A percentile compares a stretch with the other conserved stretches of the same genome.
These are phyloP conservation scores for Pyrenophora graminea DNA, from an alignment of 2,329 filamentous ascomycete species.

Conservation along the genomic window DNA sequence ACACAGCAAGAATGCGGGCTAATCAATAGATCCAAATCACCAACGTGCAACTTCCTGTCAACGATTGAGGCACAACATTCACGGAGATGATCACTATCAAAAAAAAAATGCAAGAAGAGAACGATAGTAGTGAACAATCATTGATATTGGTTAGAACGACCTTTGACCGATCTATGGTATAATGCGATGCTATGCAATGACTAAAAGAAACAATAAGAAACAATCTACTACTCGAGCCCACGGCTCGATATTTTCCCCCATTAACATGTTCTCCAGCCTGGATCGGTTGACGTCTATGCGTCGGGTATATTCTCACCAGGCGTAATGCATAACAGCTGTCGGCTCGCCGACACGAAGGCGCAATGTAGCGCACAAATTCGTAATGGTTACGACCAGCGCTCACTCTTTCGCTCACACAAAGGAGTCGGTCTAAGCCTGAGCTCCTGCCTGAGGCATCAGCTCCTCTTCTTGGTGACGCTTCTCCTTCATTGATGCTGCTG, in stretches of 20 bases:
- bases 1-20: no score
- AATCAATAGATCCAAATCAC: no score
- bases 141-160: constrained; percentile 8
- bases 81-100: no score
- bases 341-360: constrained; percentile 20
- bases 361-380: constrained; percentile 19
- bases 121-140: background rate
- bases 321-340: constrained; percentile 13
- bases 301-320: constrained; percentile 33
- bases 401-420: constrained; percentile 3
- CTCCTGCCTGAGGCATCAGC: constrained; percentile 22
- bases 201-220: constrained; percentile 6
- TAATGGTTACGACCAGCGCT: constrained; percentile 23
- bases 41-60: no score
- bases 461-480: constrained; percentile 29
- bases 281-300: constrained; percentile 25
- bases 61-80: no score
- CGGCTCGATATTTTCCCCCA: constrained; percentile 3
- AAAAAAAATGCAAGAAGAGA: no score
- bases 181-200: constrained; percentile 9
- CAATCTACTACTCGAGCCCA: background rate
- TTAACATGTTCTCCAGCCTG: constrained; percentile 6
- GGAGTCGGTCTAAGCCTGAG: constrained; percentile 12
- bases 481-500: constrained; percentile 28
- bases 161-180: constrained; percentile 8